Evolutionary conservation across 1,139 yeast species (phyloP).

Genomic region (Kodamaea alishanica): DNA sequence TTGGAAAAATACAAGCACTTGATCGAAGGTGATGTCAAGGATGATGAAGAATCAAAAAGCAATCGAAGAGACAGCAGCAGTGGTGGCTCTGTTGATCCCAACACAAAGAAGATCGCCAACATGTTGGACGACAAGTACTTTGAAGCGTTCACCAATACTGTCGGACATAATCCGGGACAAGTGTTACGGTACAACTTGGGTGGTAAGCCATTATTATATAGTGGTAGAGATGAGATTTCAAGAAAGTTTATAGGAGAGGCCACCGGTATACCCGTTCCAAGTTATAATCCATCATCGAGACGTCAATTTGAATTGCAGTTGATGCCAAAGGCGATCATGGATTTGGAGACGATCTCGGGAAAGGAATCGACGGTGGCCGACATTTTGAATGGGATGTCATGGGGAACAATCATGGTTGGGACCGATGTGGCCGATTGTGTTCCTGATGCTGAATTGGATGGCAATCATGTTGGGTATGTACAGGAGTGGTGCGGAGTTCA

Average conservation of each 20-base stretch:
- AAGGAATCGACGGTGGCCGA: slow-evolving; percentile 37
- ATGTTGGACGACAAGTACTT: slow-evolving; percentile 74
- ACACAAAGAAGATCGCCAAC: slow-evolving; percentile 37
- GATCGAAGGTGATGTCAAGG: slow-evolving; percentile 39
- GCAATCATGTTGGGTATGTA: slow-evolving; percentile 70
- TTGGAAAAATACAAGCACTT: slow-evolving; percentile 47
- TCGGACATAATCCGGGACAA: slow-evolving; percentile 80
- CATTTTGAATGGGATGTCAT: slow-evolving; percentile 78
- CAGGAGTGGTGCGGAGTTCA: slow-evolving; percentile 95
- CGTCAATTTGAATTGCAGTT: slow-evolving; percentile 81
- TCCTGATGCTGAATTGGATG: slow-evolving; percentile 53
- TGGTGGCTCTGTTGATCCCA: slow-evolving; percentile 10
- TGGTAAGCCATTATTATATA: slow-evolving; percentile 71
- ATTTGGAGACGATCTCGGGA: slow-evolving; percentile 53
- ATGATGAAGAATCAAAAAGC: slow-evolving; percentile 8
- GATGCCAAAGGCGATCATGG: slow-evolving; percentile 90
- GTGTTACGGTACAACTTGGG: slow-evolving; percentile 77
- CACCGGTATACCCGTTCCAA: slow-evolving; percentile 46
- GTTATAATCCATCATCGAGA: slow-evolving; percentile 56
- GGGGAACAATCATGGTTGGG: slow-evolving; percentile 91
- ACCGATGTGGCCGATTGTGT: slow-evolving; percentile 72
- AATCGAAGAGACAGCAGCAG: slow-evolving; percentile 8
- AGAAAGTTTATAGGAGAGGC: slow-evolving; percentile 34
- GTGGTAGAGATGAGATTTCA: slow-evolving; percentile 56
- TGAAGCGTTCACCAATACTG: slow-evolving; percentile 69